Evolutionary conservation across 2,329 filamentous ascomycete species (phyloP).

Genomic region (Calycina marina): DNA sequence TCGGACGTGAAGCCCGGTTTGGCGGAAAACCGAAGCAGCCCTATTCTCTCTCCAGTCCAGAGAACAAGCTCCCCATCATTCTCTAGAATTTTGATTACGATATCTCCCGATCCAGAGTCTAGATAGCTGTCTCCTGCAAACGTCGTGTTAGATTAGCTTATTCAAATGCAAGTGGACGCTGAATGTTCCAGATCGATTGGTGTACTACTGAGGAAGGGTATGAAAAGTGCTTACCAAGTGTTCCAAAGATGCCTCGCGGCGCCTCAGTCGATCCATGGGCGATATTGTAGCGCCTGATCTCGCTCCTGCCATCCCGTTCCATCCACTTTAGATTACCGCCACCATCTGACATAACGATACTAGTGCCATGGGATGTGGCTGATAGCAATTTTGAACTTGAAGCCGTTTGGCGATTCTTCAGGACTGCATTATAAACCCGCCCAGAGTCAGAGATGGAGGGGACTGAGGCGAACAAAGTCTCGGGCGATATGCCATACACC

Average conservation of each 20-base stretch:
- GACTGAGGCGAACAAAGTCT: slow-evolving; percentile 16
- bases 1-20: slow-evolving; percentile 32
- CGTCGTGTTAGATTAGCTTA: too few species aligned
- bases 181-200: too few species aligned
- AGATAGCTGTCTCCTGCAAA: slow-evolving; percentile 19
- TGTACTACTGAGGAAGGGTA: too few species aligned
- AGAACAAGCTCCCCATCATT: slow-evolving; percentile 60
- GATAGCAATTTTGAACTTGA: slow-evolving; percentile 69
- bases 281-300: slow-evolving; percentile 38
- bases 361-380: slow-evolving; percentile 66
- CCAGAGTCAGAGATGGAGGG: slow-evolving; percentile 20
- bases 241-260: slow-evolving; percentile 35
- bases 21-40: slow-evolving; percentile 51
- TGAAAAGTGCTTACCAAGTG: too few species aligned
- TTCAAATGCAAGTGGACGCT: too few species aligned
- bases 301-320: slow-evolving; percentile 63
- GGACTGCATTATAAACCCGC: slow-evolving; percentile 31
- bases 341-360: slow-evolving; percentile 71
- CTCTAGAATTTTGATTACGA: slow-evolving; percentile 62
- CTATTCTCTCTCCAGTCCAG: slow-evolving; percentile 79
- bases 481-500: slow-evolving; percentile 54
- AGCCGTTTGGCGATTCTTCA: slow-evolving; percentile 73
- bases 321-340: slow-evolving; percentile 81
- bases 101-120: slow-evolving; percentile 44
- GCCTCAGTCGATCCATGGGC: slow-evolving; percentile 36